Evolutionary conservation across 2,329 filamentous ascomycete species (phyloP), one percentile per base, ranked within the genome.

Genomic region (Magnaporthales sp.): DNA sequence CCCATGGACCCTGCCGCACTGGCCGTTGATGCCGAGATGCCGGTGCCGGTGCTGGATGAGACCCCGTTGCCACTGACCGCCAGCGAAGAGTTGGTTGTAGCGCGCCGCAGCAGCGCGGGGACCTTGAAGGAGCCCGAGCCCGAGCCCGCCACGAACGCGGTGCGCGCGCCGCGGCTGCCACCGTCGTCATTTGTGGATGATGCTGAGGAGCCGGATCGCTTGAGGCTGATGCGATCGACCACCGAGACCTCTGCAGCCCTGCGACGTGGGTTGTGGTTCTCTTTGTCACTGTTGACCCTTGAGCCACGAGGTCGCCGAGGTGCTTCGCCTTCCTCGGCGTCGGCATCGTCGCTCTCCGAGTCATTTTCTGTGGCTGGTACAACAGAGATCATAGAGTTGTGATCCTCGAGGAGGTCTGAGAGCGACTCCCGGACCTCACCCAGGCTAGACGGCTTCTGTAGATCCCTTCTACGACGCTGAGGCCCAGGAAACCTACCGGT

Each of bases 361-460:
- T 79, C 70, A 54, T 67, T 67, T 58, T 70, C 69, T 1, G 80
- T 79, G 70, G 82, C 75, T 1, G 78, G 75, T 68, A 86, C 79
- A 70, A 85, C 71, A n/a, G 64, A 66, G 30, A 13, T 13, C 72
- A 71, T 79, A 71, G 19, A 75, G 67, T 86, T 82, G 29, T 86
- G 84, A 60, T 91, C 87, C 27, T 96, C 93, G 19, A 97, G 88
- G 10, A 97, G 83, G 75, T 90, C 91, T 4, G 91, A 96, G 7
- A 97, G 80, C 0, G 91, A 92, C 75, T 94, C 87, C 67, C 92
- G 88, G 69, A 97, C 90, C 73, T 97, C 92, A 30, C 88, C 87
- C 10, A 96, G 80, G 22, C 89, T 91, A 5, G 89, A 83, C 0
- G 93, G 92, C 72, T 89, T 92, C 76, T 85, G 86, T 65, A 81